A percentile compares a stretch with the other conserved stretches of the same genome.
Conservation (phyloP, 2,329 filamentous ascomycete species). For the Massarina eburnea region DNA sequence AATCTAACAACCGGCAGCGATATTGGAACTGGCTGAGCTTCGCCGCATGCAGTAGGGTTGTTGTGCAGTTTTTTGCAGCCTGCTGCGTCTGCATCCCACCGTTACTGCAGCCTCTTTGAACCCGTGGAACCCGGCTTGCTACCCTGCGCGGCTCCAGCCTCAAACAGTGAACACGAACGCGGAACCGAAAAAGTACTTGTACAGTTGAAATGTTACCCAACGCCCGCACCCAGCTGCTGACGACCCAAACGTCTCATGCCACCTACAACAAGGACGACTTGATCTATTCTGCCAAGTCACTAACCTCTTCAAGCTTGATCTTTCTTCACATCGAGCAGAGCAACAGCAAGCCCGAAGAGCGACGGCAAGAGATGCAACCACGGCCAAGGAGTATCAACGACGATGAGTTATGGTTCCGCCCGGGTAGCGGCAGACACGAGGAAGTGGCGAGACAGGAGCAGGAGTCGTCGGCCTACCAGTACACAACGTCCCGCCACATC, state of each 20-base stretch:
- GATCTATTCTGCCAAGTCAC: conserved; percentile 20
- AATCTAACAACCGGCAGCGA: conserved; percentile 20
- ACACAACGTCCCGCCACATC: conserved; percentile 27
- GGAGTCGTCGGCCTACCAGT: conserved; percentile 32
- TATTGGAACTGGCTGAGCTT: conserved; percentile 30
- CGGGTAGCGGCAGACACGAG: conserved; percentile 20
- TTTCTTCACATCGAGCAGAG: conserved; percentile 17
- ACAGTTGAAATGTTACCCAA: conserved; percentile 34
- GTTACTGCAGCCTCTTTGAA: conserved; percentile 20
- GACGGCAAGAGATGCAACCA: conserved; percentile 16
- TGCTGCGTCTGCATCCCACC: conserved; percentile 24
- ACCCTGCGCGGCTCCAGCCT: conserved; percentile 27
- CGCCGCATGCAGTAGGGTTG: conserved; percentile 32
- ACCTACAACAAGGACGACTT: conserved; percentile 25
- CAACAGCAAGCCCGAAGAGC: conserved; percentile 15
- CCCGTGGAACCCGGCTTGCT: conserved; percentile 21
- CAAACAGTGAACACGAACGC: conserved; percentile 21
- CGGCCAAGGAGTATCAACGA: conserved; percentile 20
- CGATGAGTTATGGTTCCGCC: conserved; percentile 35
- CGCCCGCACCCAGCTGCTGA: conserved; percentile 32
- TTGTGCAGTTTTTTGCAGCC: conserved; percentile 23
- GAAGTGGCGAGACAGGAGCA: conserved; percentile 10
- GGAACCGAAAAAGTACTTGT: conserved; percentile 20
- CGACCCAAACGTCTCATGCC: conserved; percentile 24
- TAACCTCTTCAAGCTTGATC: conserved; percentile 20